Percentiles rank a stretch among this genome's conserved stretches.
phyloP scores from a whole-genome alignment of 768 basidiomycete species.

The Cytidiella melzeri region DNA sequence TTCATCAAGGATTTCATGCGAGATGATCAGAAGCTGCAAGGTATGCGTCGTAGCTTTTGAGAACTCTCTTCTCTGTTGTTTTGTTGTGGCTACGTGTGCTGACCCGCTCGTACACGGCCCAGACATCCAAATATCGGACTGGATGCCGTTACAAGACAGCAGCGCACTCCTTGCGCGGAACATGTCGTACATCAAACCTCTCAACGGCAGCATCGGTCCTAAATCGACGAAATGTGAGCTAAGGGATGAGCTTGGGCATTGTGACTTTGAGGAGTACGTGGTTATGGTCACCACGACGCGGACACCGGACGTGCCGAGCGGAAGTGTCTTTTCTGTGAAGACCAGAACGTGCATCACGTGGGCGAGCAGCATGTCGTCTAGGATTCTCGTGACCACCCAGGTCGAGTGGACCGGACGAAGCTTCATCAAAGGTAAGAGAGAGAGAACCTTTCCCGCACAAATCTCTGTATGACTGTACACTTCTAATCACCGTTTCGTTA shows the following conservation, averaged over 20 bases:
- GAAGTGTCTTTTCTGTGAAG: constrained; percentile 89
- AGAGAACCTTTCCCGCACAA: background rate
- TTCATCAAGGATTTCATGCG: constrained; percentile 94
- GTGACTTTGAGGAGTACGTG: constrained; percentile 81
- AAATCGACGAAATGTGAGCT: constrained; percentile 96
- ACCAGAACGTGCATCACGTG: constrained; percentile 93
- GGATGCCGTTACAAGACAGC: constrained; percentile 62
- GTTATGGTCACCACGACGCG: constrained; percentile 82
- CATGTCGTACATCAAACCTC: constrained; percentile 95
- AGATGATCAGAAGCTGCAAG: constrained; percentile 81
- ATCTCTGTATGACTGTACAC: background rate
- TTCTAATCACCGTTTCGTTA: constrained; percentile 23
- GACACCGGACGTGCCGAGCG: constrained; percentile 93
- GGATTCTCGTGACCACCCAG: constrained; percentile 80
- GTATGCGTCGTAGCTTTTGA: constrained; percentile 38
- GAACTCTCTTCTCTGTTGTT: background rate
- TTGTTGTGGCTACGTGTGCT: background rate
- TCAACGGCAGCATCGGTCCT: constrained; percentile 83
- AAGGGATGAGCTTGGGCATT: constrained; percentile 72
- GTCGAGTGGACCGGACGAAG: constrained; percentile 97
- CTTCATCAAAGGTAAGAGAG: constrained; percentile 80
- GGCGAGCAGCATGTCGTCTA: constrained; percentile 74
- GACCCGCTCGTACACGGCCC: background rate
- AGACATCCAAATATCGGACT: constrained; percentile 97
- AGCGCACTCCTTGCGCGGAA: constrained; percentile 74